A percentile compares a stretch with the other conserved stretches of the same genome.
Conservation (phyloP, 345 rosid species). For the Leavenworthia alabamica region DNA sequence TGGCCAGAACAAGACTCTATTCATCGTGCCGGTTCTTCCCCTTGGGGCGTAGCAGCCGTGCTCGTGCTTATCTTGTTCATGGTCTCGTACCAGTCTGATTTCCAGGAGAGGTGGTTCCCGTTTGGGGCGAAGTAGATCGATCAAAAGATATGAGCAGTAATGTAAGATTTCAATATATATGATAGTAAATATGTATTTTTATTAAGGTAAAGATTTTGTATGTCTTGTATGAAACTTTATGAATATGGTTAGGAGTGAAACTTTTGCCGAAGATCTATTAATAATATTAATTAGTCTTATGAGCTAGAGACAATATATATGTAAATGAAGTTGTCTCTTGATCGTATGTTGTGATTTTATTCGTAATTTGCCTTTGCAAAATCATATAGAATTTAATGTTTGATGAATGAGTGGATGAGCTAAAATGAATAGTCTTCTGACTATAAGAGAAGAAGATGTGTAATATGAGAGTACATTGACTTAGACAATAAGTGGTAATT, state of each 20-base stretch:
- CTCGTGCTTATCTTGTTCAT: constrained; percentile 47
- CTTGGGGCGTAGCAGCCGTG: constrained; percentile 54
- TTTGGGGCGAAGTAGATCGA: constrained; percentile 27
- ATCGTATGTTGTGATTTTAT: background rate
- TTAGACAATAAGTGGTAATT: constrained; percentile 6
- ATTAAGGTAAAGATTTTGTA: background rate
- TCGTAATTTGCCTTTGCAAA: background rate
- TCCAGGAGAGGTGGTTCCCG: constrained; percentile 60
- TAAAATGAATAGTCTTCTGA: background rate
- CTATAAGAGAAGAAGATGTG: background rate
- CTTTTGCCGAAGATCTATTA: background rate
- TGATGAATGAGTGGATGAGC: background rate
- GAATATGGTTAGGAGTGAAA: background rate
- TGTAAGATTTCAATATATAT: constrained; percentile 6
- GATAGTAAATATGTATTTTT: constrained; percentile 11
- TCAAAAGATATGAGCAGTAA: background rate
- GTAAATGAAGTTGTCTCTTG: background rate
- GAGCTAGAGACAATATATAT: background rate
- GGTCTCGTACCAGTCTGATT: constrained; percentile 49
- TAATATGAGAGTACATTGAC: constrained; percentile 9
- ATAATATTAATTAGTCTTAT: background rate
- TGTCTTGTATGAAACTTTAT: background rate
- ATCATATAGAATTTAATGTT: background rate
- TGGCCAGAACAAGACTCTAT: constrained; percentile 46
- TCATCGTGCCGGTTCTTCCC: constrained; percentile 48